Conservation (phyloP, 768 basidiomycete genomes). For the Candolleomyces eurysporus region DNA sequence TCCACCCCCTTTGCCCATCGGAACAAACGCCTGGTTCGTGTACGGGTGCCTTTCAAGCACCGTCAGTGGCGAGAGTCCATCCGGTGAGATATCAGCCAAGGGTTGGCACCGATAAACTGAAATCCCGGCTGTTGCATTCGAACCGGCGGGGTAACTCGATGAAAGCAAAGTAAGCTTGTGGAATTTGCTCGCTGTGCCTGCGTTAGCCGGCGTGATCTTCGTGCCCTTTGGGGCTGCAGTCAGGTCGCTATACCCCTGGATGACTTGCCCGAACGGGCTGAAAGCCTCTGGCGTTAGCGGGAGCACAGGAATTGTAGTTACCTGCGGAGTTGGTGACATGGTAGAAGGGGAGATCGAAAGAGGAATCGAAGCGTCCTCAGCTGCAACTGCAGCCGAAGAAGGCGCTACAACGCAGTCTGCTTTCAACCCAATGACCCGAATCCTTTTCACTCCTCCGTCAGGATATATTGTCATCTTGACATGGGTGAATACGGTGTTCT, state of each 20-base stretch:
- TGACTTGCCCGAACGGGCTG: slow-evolving; percentile 83
- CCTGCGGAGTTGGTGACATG: slow-evolving; percentile 8
- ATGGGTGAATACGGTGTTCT: slow-evolving; percentile 67
- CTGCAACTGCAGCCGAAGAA: not conserved
- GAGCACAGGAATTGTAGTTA: slow-evolving; percentile 47
- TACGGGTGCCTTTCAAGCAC: slow-evolving; percentile 87
- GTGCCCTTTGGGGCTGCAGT: slow-evolving; percentile 64
- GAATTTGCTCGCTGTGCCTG: slow-evolving; percentile 88
- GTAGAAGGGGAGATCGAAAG: not conserved
- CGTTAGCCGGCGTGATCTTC: slow-evolving; percentile 81
- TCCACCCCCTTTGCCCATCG: slow-evolving; percentile 70
- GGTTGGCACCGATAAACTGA: slow-evolving; percentile 83
- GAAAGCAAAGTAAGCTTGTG: slow-evolving; percentile 81
- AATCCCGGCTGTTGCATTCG: slow-evolving; percentile 62
- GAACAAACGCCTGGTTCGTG: slow-evolving; percentile 92
- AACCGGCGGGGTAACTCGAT: slow-evolving; percentile 59
- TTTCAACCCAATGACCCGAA: slow-evolving; percentile 76
- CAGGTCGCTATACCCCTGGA: slow-evolving; percentile 80
- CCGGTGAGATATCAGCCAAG: slow-evolving; percentile 39
- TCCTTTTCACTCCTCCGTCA: slow-evolving; percentile 92
- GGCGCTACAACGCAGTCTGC: slow-evolving; percentile 5
- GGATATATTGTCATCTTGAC: slow-evolving; percentile 88
- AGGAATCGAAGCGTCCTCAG: not conserved
- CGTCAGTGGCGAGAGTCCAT: slow-evolving; percentile 56
- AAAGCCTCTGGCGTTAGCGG: slow-evolving; percentile 86